Conservation (phyloP, 352 stramenopile species). For the Pythium periplocum region DNA sequence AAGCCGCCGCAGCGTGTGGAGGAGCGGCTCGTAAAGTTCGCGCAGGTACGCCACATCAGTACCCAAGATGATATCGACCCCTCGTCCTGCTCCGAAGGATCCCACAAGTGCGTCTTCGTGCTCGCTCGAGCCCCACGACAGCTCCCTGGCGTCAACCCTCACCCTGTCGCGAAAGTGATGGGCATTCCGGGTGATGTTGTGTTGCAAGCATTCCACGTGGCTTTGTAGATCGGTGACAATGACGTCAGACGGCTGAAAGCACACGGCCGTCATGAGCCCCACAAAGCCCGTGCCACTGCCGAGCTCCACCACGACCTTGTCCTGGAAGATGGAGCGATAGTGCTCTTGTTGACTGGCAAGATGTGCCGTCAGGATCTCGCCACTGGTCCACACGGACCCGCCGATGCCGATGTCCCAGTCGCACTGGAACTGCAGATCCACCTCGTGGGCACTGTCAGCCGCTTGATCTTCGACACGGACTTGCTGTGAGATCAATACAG, state of each 20-base stretch:
- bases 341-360: slow-evolving; percentile 41
- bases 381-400: slow-evolving; percentile 80
- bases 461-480: slow-evolving; percentile 33
- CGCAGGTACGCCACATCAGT: slow-evolving; percentile 76
- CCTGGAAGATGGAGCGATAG: slow-evolving; percentile 50
- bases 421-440: slow-evolving; percentile 60
- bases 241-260: slow-evolving; percentile 51
- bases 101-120: slow-evolving; percentile 46
- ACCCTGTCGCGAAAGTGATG: slow-evolving; percentile 22
- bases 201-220: slow-evolving; percentile 51
- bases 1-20: slow-evolving; percentile 52
- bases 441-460: slow-evolving; percentile 4
- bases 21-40: slow-evolving; percentile 71
- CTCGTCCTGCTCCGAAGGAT: slow-evolving; percentile 17
- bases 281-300: slow-evolving; percentile 77
- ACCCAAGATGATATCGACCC: slow-evolving; percentile 69
- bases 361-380: slow-evolving; percentile 59
- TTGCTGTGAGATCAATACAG: not conserved
- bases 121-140: slow-evolving; percentile 41
- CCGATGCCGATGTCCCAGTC: slow-evolving; percentile 80
- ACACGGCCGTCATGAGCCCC: slow-evolving; percentile 54
- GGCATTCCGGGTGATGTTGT: slow-evolving; percentile 54
- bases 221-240: slow-evolving; percentile 61
- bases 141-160: slow-evolving; percentile 45
- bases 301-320: slow-evolving; percentile 64